These are phyloP conservation scores for Cyberlindnera japonica DNA, from an alignment of 805 yeast genomes.

Conservation along the genomic window DNA sequence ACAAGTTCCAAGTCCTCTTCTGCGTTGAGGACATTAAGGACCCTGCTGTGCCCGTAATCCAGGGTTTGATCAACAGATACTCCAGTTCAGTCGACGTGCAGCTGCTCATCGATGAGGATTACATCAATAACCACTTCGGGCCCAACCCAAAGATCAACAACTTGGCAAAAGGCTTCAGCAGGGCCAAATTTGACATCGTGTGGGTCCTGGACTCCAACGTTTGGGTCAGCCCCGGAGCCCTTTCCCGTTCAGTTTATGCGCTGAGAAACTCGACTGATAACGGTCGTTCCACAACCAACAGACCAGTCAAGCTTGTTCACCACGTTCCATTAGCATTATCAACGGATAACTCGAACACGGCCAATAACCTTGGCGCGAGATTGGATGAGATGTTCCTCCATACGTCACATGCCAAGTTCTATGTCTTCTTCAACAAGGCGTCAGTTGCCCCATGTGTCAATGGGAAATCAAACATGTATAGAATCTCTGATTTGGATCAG, in stretches of 20 bases:
- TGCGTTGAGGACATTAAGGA: conserved; percentile 67
- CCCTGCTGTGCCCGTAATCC: conserved; percentile 58
- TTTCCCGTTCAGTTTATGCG: conserved; percentile 59
- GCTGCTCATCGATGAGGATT: conserved; percentile 49
- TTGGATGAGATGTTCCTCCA: conserved; percentile 83
- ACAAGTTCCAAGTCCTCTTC: conserved; percentile 63
- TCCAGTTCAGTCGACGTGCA: conserved; percentile 51
- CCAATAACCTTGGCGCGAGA: conserved; percentile 48
- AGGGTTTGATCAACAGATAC: conserved; percentile 45
- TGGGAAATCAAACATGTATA: conserved; percentile 81
- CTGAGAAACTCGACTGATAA: conserved; percentile 48
- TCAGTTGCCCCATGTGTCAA: conserved; percentile 85
- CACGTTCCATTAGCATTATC: conserved; percentile 72
- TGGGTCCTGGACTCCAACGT: conserved; percentile 90
- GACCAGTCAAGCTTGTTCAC: conserved; percentile 66
- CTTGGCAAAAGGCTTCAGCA: conserved; percentile 70
- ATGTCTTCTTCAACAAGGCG: conserved; percentile 69
- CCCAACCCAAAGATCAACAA: conserved; percentile 91
- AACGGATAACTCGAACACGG: conserved; percentile 19
- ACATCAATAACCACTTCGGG: conserved; percentile 50
- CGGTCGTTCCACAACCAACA: conserved; percentile 34
- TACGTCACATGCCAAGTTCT: conserved; percentile 83
- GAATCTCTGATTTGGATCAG: conserved; percentile 58
- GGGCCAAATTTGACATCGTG: conserved; percentile 65
- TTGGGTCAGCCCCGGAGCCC: conserved; percentile 64